Evolutionary conservation across 164 flowering plant species (phyloP).

Genomic region (Vitis amurensis): DNA sequence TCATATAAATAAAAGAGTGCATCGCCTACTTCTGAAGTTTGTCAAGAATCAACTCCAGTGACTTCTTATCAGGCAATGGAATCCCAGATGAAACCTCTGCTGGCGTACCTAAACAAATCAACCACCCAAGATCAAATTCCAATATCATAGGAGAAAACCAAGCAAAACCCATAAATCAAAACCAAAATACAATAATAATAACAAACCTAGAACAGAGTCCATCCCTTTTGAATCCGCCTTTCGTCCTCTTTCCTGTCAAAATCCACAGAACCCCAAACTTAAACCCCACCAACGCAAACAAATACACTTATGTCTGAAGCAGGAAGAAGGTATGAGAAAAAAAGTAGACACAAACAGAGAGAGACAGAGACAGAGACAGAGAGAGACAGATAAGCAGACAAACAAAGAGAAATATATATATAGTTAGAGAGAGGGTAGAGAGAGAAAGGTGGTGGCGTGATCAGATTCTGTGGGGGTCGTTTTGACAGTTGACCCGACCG

Average conservation of each 20-base stretch:
- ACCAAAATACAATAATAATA: background rate
- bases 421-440: constrained; percentile 23
- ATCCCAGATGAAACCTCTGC: constrained; percentile 20
- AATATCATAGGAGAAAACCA: background rate
- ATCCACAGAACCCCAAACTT: constrained; percentile 5
- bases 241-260: constrained; percentile 37
- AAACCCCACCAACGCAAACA: background rate
- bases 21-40: constrained; percentile 82
- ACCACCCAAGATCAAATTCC: background rate
- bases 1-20: background rate
- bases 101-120: constrained; percentile 45
- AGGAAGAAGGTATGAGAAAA: no score
- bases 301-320: background rate
- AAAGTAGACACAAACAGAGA: constrained; percentile 7
- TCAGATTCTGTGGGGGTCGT: constrained; percentile 48
- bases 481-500: constrained; percentile 66
- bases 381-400: background rate
- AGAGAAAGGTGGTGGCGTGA: constrained; percentile 34
- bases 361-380: constrained; percentile 17
- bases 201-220: constrained; percentile 50
- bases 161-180: constrained; percentile 8
- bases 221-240: constrained; percentile 24
- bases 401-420: constrained; percentile 17
- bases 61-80: constrained; percentile 74
- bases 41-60: constrained; percentile 80